Conservation (phyloP, 768 basidiomycete genomes). For the Suillus bovinus region DNA sequence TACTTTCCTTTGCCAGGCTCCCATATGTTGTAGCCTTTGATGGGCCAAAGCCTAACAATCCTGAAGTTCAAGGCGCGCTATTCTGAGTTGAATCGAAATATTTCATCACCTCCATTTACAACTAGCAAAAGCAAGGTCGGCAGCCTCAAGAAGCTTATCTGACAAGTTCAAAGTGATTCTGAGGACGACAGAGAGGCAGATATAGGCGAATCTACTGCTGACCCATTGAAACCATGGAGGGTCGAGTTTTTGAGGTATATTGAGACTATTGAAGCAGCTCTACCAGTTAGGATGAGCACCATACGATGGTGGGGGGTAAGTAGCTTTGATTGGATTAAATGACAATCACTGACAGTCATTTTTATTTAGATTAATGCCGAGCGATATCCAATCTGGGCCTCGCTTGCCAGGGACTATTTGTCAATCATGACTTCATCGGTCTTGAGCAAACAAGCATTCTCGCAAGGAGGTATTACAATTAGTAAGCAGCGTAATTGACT, state of each 20-base stretch:
- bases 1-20: background rate
- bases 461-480: slow-evolving; percentile 6
- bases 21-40: background rate
- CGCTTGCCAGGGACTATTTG: slow-evolving; percentile 38
- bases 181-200: slow-evolving; percentile 9
- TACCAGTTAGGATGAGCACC: slow-evolving; percentile 18
- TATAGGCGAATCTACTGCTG: background rate
- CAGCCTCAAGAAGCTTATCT: background rate
- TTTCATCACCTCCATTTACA: slow-evolving; percentile 14
- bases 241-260: no score
- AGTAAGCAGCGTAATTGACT: no score
- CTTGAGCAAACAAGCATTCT: slow-evolving; percentile 43
- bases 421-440: slow-evolving; percentile 39
- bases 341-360: no score
- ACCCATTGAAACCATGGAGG: no score
- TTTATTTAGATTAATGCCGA: slow-evolving; percentile 16
- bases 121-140: slow-evolving; percentile 4
- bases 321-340: background rate
- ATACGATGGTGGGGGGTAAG: slow-evolving; percentile 39
- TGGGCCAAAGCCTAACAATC: background rate
- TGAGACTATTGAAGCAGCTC: no score
- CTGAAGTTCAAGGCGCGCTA: slow-evolving; percentile 9
- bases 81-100: background rate
- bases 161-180: slow-evolving; percentile 11
- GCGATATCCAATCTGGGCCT: slow-evolving; percentile 35